Conservation (phyloP, 305 asterid genomes). For the Nicotiana rustica region DNA sequence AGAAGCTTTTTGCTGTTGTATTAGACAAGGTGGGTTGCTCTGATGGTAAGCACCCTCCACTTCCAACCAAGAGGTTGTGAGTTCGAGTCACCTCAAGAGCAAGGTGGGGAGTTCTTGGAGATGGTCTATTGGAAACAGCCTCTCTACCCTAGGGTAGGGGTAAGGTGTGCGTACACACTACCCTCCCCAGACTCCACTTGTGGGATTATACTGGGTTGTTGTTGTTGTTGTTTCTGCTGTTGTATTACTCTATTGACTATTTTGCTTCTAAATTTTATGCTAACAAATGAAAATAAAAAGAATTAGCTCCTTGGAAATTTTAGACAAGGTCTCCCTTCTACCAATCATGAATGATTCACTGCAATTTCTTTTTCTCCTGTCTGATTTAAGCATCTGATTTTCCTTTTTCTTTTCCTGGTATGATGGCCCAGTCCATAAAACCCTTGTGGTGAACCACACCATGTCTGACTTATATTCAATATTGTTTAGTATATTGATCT, state of each 20-base stretch:
- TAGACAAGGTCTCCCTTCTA: neutral
- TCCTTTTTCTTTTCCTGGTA: neutral
- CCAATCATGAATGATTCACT: neutral
- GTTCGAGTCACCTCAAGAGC: too few relatives aligned
- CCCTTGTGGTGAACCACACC: constrained; percentile 17
- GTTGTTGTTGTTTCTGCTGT: neutral
- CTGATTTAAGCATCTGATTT: constrained; percentile 4
- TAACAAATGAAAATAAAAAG: constrained; percentile 9
- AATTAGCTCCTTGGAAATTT: neutral
- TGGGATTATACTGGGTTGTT: too few relatives aligned
- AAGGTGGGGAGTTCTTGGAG: too few relatives aligned
- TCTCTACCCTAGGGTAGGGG: too few relatives aligned
- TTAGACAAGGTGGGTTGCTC: too few relatives aligned
- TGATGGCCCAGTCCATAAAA: neutral
- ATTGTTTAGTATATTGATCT: constrained; percentile 29
- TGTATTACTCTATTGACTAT: neutral
- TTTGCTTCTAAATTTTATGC: constrained; percentile 16
- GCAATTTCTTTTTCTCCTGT: neutral
- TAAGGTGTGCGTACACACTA: too few relatives aligned
- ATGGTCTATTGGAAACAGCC: too few relatives aligned
- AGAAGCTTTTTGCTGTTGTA: neutral
- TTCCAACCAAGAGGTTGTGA: too few relatives aligned
- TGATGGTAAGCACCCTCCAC: too few relatives aligned
- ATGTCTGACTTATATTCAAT: constrained; percentile 7
- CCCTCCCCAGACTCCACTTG: too few relatives aligned